Base-by-base conservation (phyloP, 495 filamentous ascomycete species). In the Penicillium angulare region DNA sequence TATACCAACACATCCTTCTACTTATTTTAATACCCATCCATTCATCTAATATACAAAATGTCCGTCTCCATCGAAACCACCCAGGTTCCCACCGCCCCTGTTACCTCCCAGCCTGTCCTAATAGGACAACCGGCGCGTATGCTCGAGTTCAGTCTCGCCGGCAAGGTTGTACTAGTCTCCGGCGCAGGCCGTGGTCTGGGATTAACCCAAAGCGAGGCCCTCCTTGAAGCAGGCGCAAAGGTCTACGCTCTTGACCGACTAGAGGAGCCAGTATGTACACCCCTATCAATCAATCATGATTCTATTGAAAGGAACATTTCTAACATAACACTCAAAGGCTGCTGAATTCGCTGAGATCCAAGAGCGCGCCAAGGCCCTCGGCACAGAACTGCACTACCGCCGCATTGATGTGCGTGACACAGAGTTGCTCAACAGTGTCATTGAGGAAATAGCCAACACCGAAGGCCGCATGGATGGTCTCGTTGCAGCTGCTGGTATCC, bases 341-440 rank as follows among this genome's bases (percentile, higher is more conserved):
- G 63, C 79, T 9, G 75, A 81, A 24, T 91, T 90, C 58, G 74
- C 74, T 18, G 66, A 64, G 16, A 79, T 92, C 35, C 84, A 85
- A 39, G 72, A 77, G 52, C 78, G 85, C 38, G 88, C 88, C 5
- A 71, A 78, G 31, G 83, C 86, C 55, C 77, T 95, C 7, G 82
- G 80, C 32, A 86, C 88, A 16, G 79, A 81, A 35, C 64, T 96
- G 27, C 72, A 82, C 51, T 95, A 96, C 73, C 86, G 87, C 63
- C 85, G 84, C 52, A 85, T 93, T 48, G 90, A 96, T 63, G 89
- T 96, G 20, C 86, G 88, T n/a, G 83, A 92, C 62, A 85, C 85
- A 18, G 71, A 78, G 17, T 68, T 78, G 6, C 74, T 97, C 23
- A 85, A 89, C 63, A 69, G 72, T 29, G 79, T 87, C 23, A 73